A percentile compares a stretch with the other conserved stretches of the same genome.
Conservation (phyloP, 108 stramenopile species). For the Skeletonema grethae region DNA sequence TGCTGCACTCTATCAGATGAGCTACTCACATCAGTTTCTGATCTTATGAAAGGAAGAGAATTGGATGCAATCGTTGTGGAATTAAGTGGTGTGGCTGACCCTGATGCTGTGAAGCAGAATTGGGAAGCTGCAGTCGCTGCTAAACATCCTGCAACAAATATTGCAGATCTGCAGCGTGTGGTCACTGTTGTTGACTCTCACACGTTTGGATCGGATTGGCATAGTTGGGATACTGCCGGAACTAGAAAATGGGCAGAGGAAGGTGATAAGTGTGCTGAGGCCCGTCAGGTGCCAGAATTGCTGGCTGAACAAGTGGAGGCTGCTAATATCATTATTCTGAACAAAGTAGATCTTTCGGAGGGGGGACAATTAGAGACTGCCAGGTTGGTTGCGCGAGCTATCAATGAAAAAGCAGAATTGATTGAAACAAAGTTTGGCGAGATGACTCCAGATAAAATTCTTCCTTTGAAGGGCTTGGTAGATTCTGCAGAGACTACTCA, state of each 20-base stretch:
- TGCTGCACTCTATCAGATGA: slow-evolving; percentile 91
- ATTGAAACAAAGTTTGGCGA: slow-evolving; percentile 57
- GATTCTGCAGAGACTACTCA: slow-evolving; percentile 15
- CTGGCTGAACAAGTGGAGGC: slow-evolving; percentile 91
- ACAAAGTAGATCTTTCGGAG: slow-evolving; percentile 85
- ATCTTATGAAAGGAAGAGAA: slow-evolving; percentile 35
- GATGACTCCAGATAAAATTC: slow-evolving; percentile 55
- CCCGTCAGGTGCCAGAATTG: slow-evolving; percentile 76
- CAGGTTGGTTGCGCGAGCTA: slow-evolving; percentile 47
- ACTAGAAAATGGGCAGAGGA: slow-evolving; percentile 53
- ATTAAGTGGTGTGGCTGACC: slow-evolving; percentile 92
- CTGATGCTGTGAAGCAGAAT: slow-evolving; percentile 69
- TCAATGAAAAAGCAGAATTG: slow-evolving; percentile 82
- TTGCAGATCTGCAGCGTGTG: slow-evolving; percentile 61
- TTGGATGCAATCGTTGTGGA: slow-evolving; percentile 93
- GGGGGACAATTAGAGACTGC: slow-evolving; percentile 57
- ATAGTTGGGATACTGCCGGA: slow-evolving; percentile 68
- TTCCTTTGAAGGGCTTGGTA: slow-evolving; percentile 13
- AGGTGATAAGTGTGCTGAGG: slow-evolving; percentile 57
- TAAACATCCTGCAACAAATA: slow-evolving; percentile 54
- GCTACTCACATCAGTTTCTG: slow-evolving; percentile 58
- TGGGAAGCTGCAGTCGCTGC: slow-evolving; percentile 62
- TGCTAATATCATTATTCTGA: slow-evolving; percentile 87
- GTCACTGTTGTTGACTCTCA: slow-evolving; percentile 89
- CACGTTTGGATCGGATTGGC: slow-evolving; percentile 87